A percentile compares a stretch with the other conserved stretches of the same genome.
phyloP scores from a whole-genome alignment of 2,329 filamentous ascomycete genomes.

The Helicocarpus griseus region DNA sequence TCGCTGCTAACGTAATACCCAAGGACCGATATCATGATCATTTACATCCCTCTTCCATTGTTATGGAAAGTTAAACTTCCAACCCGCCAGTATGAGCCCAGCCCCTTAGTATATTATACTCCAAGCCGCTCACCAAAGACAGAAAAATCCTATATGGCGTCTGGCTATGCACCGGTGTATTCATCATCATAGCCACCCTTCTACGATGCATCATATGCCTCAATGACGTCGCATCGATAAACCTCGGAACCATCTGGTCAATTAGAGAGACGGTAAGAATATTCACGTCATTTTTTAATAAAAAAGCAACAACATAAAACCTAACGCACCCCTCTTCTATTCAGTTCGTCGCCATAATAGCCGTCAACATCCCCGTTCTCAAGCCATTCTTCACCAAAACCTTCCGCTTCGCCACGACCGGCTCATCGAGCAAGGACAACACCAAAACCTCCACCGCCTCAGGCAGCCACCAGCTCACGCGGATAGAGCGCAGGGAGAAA shows the following conservation, averaged over 20 bases:
- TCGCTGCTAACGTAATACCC: background rate
- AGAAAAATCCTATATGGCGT: slow-evolving; percentile 31
- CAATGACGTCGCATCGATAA: slow-evolving; percentile 27
- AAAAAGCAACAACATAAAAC: background rate
- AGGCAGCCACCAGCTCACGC: slow-evolving; percentile 3
- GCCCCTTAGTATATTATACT: background rate
- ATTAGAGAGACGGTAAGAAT: slow-evolving; percentile 33
- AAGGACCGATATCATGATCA: slow-evolving; percentile 33
- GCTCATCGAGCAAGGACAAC: slow-evolving; percentile 2
- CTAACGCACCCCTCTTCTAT: background rate
- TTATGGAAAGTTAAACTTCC: slow-evolving; percentile 32
- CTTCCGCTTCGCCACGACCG: slow-evolving; percentile 9
- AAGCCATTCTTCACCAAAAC: slow-evolving; percentile 30
- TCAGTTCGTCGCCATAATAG: slow-evolving; percentile 36
- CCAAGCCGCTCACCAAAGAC: background rate
- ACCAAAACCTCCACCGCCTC: background rate
- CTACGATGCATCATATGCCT: slow-evolving; percentile 35
- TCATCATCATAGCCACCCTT: slow-evolving; percentile 35
- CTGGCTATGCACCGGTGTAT: slow-evolving; percentile 36
- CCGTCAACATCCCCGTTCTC: slow-evolving; percentile 34
- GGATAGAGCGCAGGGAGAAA: background rate
- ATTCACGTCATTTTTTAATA: background rate
- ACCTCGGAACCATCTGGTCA: slow-evolving; percentile 34
- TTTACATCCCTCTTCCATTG: slow-evolving; percentile 34
- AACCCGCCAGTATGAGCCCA: slow-evolving; percentile 17